phyloP scores from a whole-genome alignment of 2,329 filamentous ascomycete genomes.

The Phaeosphaeria sp. region DNA sequence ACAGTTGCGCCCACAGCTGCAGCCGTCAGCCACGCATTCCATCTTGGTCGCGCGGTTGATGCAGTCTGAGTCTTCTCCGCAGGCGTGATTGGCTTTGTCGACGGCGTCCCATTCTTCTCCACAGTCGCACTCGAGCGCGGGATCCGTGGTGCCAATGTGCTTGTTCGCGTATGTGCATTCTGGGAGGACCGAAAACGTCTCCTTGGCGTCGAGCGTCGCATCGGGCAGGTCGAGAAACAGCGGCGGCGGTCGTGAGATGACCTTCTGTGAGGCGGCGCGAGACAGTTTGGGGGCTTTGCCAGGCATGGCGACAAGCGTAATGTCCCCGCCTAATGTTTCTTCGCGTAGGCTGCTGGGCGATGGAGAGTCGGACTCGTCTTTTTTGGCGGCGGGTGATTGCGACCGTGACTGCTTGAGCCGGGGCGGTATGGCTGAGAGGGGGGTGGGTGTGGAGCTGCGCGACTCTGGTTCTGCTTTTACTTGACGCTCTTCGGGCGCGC shows the following conservation, averaged over 20 bases:
- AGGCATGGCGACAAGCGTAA: conserved; percentile 68
- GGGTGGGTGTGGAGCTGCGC: conserved; percentile 30
- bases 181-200: conserved; percentile 79
- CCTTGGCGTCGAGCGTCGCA: conserved; percentile 76
- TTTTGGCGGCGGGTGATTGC: conserved; percentile 43
- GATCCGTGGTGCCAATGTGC: conserved; percentile 87
- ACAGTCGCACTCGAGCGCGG: conserved; percentile 95
- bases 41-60: conserved; percentile 99
- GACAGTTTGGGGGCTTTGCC: conserved; percentile 72
- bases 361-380: conserved; percentile 41
- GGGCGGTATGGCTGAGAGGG: conserved; percentile 35
- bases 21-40: conserved; percentile 82
- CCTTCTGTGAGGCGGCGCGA: conserved; percentile 76
- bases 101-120: conserved; percentile 79
- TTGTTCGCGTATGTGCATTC: conserved; percentile 93
- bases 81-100: conserved; percentile 74
- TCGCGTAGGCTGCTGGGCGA: conserved; percentile 53
- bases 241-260: conserved; percentile 65
- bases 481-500: conserved; percentile 9
- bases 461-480: conserved; percentile 1
- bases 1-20: conserved; percentile 85
- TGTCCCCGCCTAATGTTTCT: conserved; percentile 65
- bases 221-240: conserved; percentile 80
- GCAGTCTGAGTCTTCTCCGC: conserved; percentile 95
- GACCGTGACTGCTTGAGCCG: conserved; percentile 37